These are phyloP conservation scores for Aureobasidium sp. DNA, from an alignment of 2,329 filamentous ascomycete genomes.

Conservation along the genomic window DNA sequence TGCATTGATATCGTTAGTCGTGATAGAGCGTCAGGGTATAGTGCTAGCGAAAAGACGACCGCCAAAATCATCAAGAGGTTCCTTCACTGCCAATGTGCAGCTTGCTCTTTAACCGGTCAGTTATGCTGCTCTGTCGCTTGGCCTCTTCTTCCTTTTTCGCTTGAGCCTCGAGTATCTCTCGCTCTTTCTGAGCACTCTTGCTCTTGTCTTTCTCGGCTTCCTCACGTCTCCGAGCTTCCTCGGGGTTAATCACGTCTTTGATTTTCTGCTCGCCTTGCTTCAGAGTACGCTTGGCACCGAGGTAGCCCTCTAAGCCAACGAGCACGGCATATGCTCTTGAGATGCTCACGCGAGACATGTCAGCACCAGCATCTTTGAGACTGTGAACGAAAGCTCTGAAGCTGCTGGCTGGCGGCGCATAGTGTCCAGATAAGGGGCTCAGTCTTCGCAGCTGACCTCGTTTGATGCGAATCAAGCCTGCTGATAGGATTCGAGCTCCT, in stretches of 20 bases:
- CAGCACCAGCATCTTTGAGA: constrained; percentile 65
- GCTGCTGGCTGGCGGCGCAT: constrained; percentile 74
- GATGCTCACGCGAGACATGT: constrained; percentile 72
- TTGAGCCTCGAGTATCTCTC: constrained; percentile 41
- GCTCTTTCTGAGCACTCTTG: constrained; percentile 54
- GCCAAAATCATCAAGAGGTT: neutral
- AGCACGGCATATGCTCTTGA: constrained; percentile 77
- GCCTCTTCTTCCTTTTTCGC: constrained; percentile 40
- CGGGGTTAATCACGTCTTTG: constrained; percentile 56
- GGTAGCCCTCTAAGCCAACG: constrained; percentile 73
- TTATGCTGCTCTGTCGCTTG: constrained; percentile 25
- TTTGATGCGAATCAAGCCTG: constrained; percentile 79
- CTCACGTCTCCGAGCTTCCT: constrained; percentile 44
- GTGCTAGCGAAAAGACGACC: neutral
- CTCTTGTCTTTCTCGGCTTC: constrained; percentile 52
- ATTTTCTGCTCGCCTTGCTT: constrained; percentile 50
- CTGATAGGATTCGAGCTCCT: constrained; percentile 71
- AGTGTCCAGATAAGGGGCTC: constrained; percentile 66
- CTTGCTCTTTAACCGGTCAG: constrained; percentile 2
- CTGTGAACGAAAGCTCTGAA: constrained; percentile 74
- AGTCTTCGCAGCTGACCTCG: constrained; percentile 69
- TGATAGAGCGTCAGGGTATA: neutral
- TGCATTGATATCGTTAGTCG: neutral
- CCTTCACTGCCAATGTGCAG: neutral
- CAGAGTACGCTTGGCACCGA: constrained; percentile 59